These are phyloP conservation scores for Keithomyces neogunnii DNA, from an alignment of 2,329 filamentous ascomycete genomes.

Conservation along the genomic window DNA sequence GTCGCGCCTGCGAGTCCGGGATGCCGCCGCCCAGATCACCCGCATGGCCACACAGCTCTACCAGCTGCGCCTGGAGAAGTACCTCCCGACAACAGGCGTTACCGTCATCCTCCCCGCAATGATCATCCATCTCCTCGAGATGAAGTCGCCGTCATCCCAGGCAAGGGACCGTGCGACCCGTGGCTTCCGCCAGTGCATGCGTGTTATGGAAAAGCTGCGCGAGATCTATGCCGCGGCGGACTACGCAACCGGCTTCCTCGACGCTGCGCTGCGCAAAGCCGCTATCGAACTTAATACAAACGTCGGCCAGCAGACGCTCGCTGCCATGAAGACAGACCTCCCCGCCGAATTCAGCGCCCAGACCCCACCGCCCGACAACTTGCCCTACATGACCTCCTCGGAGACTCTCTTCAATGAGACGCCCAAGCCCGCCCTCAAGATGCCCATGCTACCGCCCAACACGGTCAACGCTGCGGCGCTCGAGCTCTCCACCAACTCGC, in stretches of 20 bases:
- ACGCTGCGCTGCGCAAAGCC: slow-evolving; percentile 81
- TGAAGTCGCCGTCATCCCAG: slow-evolving; percentile 71
- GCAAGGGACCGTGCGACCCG: slow-evolving; percentile 65
- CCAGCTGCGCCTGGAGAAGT: slow-evolving; percentile 63
- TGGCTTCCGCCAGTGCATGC: slow-evolving; percentile 88
- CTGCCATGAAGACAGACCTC: slow-evolving; percentile 25
- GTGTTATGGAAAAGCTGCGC: slow-evolving; percentile 76
- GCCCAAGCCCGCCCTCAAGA: slow-evolving; percentile 18
- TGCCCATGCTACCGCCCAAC: slow-evolving; percentile 28
- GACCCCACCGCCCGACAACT: slow-evolving; percentile 47
- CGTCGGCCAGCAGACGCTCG: slow-evolving; percentile 21
- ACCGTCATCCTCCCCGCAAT: slow-evolving; percentile 87
- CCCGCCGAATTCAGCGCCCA: slow-evolving; percentile 30
- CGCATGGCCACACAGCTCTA: slow-evolving; percentile 73
- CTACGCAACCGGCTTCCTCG: slow-evolving; percentile 90
- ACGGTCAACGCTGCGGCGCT: slow-evolving; percentile 28
- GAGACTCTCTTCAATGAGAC: slow-evolving; percentile 30
- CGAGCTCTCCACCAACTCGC: slow-evolving; percentile 28
- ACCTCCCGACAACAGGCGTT: slow-evolving; percentile 80
- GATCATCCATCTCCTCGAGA: slow-evolving; percentile 87
- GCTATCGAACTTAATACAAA: slow-evolving; percentile 58
- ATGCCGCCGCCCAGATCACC: slow-evolving; percentile 79
- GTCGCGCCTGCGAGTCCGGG: slow-evolving; percentile 73
- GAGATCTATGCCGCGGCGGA: slow-evolving; percentile 93
- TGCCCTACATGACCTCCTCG: slow-evolving; percentile 32